Base-by-base conservation (phyloP, 179 eudicot species). In the Pouteria campechiana region DNA sequence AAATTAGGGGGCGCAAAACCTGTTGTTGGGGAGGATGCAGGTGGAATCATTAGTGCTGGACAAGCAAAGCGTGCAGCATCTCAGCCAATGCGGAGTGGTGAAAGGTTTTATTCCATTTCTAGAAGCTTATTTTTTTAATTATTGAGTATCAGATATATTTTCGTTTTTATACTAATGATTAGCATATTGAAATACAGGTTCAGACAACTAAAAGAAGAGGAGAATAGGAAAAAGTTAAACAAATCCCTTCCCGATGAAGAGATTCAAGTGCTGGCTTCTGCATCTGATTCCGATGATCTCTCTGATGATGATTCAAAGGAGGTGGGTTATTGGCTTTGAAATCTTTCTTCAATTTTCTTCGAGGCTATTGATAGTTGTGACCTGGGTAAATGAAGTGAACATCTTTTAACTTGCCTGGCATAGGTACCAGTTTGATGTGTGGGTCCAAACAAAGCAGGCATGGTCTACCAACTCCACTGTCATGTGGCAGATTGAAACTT, bases 1-100 rank as follows among this genome's bases (percentile, higher is more conserved):
- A 79, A 72, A 52, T 48, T 79, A 44, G 97, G 97, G 9, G 97
- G 97, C 48, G 97, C 97, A 50, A 78, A 74, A 46, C 87, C 93
- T 61, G 81, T 48, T 45, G 81, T 81, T 29, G 61, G 59, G 59
- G 83, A 78, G 61, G 70, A 79, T 61, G 87, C 81, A 43, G 61
- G 64, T 34, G 87, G 83, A 39, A 86, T 81, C 39, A 90, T 86
- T 35, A 90, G 75, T 46, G 97, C 90, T 46, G 97, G 95, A 42
- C 78, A 73, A 39, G 97, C 95, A 46, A 86, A 78, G 44, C 75
- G 95, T 37, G 58, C 72, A 32, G 52, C 67, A 35, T 53, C 78
- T 37, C 80, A 65, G 52, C 67, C 87, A 58, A 57, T 52, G 6
- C 55, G 47, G 23, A 33, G 62, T 68, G 88, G 73, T 45, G 95